A percentile compares a stretch with the other conserved stretches of the same genome.
Conservation (phyloP, 1,284 basidiomycete genomes). For the Cryptococcus sp. region DNA sequence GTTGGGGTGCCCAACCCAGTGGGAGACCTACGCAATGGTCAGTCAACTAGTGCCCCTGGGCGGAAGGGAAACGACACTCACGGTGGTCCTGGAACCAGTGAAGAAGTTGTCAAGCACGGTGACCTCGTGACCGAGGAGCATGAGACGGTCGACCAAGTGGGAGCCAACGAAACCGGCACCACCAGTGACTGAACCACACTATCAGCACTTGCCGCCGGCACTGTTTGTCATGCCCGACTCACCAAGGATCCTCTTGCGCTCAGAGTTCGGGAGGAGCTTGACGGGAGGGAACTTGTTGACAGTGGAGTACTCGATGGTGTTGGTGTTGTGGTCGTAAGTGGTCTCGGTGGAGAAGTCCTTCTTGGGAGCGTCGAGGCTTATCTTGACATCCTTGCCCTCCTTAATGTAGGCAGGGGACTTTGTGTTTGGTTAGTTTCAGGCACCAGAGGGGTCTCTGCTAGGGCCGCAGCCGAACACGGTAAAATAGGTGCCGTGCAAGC, state of each 20-base stretch:
- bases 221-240: conserved; percentile 3
- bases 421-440: conserved; percentile 3
- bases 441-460: background rate
- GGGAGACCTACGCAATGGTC: conserved; percentile 54
- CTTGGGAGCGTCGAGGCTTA: conserved; percentile 49
- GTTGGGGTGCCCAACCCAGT: conserved; percentile 96
- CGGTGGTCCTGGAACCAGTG: conserved; percentile 90
- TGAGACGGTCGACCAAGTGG: conserved; percentile 92
- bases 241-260: conserved; percentile 77
- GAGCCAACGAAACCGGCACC: conserved; percentile 97
- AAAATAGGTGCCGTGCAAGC: too few relatives aligned
- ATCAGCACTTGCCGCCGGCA: conserved; percentile 2
- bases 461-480: background rate
- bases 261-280: conserved; percentile 69
- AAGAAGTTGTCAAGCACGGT: conserved; percentile 98
- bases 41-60: background rate
- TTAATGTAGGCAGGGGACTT: conserved; percentile 48
- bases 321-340: conserved; percentile 70
- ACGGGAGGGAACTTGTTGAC: conserved; percentile 88
- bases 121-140: conserved; percentile 96
- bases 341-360: conserved; percentile 71
- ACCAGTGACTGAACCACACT: conserved; percentile 59
- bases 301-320: conserved; percentile 85
- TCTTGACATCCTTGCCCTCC: conserved; percentile 58
- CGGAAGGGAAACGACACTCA: conserved; percentile 50